Percentiles rank a stretch among this genome's conserved stretches.
These are phyloP conservation scores for Debaryomyces singareniensis DNA, from an alignment of 1,139 yeast genomes.

Conservation along the genomic window DNA sequence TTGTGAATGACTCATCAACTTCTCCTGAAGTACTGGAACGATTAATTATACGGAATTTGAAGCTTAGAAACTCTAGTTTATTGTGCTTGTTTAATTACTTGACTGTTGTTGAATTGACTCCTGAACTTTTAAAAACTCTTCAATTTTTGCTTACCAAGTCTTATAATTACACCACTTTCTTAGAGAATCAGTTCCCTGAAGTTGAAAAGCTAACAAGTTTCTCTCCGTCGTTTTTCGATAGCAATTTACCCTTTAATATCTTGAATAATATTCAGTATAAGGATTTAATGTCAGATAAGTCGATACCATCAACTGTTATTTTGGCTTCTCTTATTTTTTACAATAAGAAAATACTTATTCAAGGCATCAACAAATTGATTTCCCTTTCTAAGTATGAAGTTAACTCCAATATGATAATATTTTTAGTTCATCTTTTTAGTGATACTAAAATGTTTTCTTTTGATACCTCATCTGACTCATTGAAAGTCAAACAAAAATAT, in stretches of 20 bases:
- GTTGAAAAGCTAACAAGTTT: constrained; percentile 33
- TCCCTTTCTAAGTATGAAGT: constrained; percentile 28
- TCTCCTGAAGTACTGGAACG: constrained; percentile 17
- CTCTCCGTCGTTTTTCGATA: constrained; percentile 20
- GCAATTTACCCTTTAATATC: constrained; percentile 25
- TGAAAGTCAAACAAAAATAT: constrained; percentile 18
- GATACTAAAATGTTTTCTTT: constrained; percentile 31
- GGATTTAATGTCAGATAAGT: constrained; percentile 15
- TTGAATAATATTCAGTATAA: constrained; percentile 27
- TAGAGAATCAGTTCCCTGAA: constrained; percentile 33
- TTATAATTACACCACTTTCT: constrained; percentile 34
- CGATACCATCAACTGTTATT: constrained; percentile 21
- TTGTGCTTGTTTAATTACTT: constrained; percentile 37
- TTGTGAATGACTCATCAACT: constrained; percentile 23
- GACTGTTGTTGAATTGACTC: constrained; percentile 32
- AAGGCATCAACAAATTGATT: constrained; percentile 26
- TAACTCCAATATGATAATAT: constrained; percentile 36
- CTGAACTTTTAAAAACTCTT: constrained; percentile 38
- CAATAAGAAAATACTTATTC: constrained; percentile 29
- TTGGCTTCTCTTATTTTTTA: constrained; percentile 28
- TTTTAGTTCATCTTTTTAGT: constrained; percentile 32
- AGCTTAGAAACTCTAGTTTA: constrained; percentile 34
- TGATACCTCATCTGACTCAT: constrained; percentile 10
- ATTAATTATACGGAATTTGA: constrained; percentile 33
- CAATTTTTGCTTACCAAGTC: constrained; percentile 39